Evolutionary conservation across 148 eudicot species (phyloP).

Genomic region (Arctostaphylos glauca): DNA sequence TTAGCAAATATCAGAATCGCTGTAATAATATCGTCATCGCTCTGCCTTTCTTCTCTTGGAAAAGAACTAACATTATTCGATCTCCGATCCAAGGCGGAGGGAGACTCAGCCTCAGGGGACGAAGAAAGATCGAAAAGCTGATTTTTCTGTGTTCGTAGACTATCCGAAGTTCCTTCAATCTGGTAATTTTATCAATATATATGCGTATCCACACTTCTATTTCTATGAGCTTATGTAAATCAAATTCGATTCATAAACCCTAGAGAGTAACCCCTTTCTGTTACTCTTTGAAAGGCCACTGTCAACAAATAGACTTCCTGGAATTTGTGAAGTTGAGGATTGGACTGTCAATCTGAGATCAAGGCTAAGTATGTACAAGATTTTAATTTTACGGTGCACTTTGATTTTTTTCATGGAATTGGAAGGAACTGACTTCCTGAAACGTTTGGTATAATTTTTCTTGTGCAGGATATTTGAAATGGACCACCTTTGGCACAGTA

Average conservation of each 20-base stretch:
- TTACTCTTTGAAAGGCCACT: neutral
- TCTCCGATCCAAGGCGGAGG: neutral
- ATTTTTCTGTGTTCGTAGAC: neutral
- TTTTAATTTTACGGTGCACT: neutral
- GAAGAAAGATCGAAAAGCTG: neutral
- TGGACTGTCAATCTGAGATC: neutral
- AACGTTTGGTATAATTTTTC: neutral
- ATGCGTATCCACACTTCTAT: neutral
- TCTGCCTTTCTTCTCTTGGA: neutral
- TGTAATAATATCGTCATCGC: neutral
- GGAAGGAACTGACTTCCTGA: neutral
- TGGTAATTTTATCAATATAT: neutral
- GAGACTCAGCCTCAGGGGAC: neutral
- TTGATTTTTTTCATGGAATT: neutral
- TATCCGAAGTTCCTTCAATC: neutral
- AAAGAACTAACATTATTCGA: neutral
- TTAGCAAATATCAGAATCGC: neutral
- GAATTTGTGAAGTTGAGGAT: neutral
- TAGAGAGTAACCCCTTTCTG: neutral
- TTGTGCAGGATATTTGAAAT: constrained; percentile 30
- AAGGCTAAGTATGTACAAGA: neutral
- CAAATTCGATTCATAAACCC: constrained; percentile 4
- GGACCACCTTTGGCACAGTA: constrained; percentile 50
- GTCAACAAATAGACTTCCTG: neutral
- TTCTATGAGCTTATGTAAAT: neutral